Conservation (phyloP, 768 basidiomycete species). For the Tylopilus felleus region DNA sequence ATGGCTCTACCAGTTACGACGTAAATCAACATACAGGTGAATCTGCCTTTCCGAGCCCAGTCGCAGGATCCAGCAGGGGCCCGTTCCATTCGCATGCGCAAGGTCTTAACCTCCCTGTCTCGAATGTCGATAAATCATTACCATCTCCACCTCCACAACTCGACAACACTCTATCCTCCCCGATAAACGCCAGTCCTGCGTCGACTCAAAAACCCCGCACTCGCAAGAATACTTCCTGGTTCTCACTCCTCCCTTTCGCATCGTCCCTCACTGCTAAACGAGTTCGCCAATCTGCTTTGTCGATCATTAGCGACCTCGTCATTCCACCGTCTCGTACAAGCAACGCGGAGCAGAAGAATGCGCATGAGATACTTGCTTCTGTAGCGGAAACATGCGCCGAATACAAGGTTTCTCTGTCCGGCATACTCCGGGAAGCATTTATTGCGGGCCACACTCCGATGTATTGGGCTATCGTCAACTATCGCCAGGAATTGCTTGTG, state of each 20-base stretch:
- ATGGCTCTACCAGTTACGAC: background rate
- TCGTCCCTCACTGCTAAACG: constrained; percentile 38
- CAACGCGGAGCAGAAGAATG: constrained; percentile 6
- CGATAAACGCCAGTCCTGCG: background rate
- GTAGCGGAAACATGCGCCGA: constrained; percentile 57
- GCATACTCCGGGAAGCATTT: constrained; percentile 25
- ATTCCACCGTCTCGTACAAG: constrained; percentile 1
- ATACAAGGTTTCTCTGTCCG: constrained; percentile 41
- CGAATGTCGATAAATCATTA: background rate
- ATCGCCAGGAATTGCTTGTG: constrained; percentile 40
- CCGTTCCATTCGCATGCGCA: no score
- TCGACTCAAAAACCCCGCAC: background rate
- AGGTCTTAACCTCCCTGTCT: background rate
- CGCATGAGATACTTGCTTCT: constrained; percentile 48
- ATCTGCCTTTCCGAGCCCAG: background rate
- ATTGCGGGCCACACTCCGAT: constrained; percentile 28
- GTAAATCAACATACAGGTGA: background rate
- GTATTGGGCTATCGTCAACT: constrained; percentile 34
- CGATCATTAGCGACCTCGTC: constrained; percentile 53
- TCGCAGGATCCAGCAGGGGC: background rate
- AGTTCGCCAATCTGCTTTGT: constrained; percentile 48
- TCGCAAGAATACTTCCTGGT: constrained; percentile 25
- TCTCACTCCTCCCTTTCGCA: constrained; percentile 28
- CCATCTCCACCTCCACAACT: background rate
- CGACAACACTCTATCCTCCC: background rate